These are phyloP conservation scores for Sanghuangporus baumii DNA, from an alignment of 1,284 basidiomycete genomes.

Conservation along the genomic window DNA sequence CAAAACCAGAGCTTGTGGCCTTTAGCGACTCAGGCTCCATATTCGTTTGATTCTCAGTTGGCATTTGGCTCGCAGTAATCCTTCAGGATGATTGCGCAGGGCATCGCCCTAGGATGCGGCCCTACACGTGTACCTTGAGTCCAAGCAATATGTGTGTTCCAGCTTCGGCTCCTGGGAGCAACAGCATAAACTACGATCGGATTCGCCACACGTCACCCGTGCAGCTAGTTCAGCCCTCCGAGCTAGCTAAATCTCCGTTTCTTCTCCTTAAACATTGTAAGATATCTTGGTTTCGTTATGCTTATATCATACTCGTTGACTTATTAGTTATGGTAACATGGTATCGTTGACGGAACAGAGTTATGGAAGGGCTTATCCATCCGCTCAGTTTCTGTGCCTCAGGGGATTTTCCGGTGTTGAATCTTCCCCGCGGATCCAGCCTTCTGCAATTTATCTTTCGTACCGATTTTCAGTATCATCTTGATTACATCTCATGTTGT, in stretches of 20 bases:
- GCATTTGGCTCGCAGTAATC: conserved; percentile 2
- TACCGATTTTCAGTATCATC: background rate
- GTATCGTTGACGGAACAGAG: background rate
- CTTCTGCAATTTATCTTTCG: too few relatives aligned
- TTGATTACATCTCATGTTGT: background rate
- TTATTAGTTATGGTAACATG: background rate
- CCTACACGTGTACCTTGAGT: background rate
- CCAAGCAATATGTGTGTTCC: background rate
- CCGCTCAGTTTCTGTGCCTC: too few relatives aligned
- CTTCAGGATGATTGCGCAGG: too few relatives aligned
- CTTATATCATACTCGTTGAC: background rate
- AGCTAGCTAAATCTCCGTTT: background rate
- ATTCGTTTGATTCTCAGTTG: conserved; percentile 11
- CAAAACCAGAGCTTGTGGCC: conserved; percentile 3
- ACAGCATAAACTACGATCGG: background rate
- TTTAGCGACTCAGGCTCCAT: conserved; percentile 14
- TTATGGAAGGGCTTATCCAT: background rate
- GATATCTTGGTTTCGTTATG: background rate
- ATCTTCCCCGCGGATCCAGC: too few relatives aligned
- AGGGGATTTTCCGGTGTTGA: too few relatives aligned
- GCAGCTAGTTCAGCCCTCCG: background rate
- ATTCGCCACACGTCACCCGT: too few relatives aligned
- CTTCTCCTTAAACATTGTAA: background rate
- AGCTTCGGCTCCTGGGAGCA: background rate
- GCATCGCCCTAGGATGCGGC: background rate